Evolutionary conservation across 352 stramenopile genomes (phyloP).

Genomic region (Pythium folliculosum): DNA sequence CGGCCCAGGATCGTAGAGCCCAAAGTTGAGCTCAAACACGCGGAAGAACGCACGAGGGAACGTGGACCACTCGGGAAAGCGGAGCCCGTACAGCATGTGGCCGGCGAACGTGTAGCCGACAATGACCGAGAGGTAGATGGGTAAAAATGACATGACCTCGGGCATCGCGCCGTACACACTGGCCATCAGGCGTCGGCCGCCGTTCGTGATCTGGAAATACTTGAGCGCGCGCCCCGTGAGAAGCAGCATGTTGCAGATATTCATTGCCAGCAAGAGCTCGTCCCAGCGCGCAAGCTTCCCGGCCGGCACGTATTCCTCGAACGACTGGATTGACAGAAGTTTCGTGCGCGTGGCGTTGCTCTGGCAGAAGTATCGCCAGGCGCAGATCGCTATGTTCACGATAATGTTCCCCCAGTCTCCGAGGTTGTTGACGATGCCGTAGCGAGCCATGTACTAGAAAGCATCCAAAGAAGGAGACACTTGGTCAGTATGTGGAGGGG

Average conservation of each 20-base stretch:
- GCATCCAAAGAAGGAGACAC: background rate
- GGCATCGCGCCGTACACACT: slow-evolving; percentile 78
- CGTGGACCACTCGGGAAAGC: slow-evolving; percentile 62
- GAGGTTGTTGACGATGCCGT: slow-evolving; percentile 66
- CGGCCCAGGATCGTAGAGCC: slow-evolving; percentile 61
- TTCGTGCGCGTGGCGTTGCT: slow-evolving; percentile 34
- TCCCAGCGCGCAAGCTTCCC: slow-evolving; percentile 55
- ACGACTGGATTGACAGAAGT: slow-evolving; percentile 51
- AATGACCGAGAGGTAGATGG: slow-evolving; percentile 65
- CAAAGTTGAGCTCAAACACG: slow-evolving; percentile 77
- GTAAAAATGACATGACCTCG: slow-evolving; percentile 66
- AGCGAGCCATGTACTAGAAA: slow-evolving; percentile 59
- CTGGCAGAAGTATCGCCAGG: slow-evolving; percentile 62
- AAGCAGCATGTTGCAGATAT: slow-evolving; percentile 67
- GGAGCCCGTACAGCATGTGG: slow-evolving; percentile 71
- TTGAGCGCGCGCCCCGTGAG: slow-evolving; percentile 66
- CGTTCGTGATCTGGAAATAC: slow-evolving; percentile 74
- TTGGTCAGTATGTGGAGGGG: background rate
- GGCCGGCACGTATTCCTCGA: slow-evolving; percentile 63
- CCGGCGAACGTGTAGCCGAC: slow-evolving; percentile 72
- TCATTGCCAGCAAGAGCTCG: slow-evolving; percentile 60
- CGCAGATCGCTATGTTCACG: slow-evolving; percentile 55
- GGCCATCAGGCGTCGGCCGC: slow-evolving; percentile 57
- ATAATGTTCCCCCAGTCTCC: slow-evolving; percentile 68
- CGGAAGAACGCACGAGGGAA: slow-evolving; percentile 62